These are phyloP conservation scores for Ailanthus altissimus DNA, from an alignment of 345 rosid species.

Conservation along the genomic window DNA sequence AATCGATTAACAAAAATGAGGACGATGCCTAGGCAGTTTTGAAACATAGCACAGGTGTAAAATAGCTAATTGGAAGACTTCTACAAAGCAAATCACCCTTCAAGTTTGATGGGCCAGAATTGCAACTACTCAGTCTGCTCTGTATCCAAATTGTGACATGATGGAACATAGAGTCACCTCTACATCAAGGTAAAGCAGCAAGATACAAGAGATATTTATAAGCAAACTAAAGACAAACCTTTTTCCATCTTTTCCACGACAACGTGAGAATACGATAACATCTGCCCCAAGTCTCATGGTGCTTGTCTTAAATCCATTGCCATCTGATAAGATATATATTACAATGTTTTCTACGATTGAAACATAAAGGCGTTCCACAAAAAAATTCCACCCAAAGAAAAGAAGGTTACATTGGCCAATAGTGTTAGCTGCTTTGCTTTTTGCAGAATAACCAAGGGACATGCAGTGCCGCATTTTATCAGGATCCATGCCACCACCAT, in stretches of 20 bases:
- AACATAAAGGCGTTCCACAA: neutral
- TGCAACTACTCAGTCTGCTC: neutral
- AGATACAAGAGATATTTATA: neutral
- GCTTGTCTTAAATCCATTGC: slow-evolving; percentile 97
- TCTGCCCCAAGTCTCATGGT: slow-evolving; percentile 99
- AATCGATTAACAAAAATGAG: too few species aligned
- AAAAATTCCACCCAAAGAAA: neutral
- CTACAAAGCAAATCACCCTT: too few species aligned
- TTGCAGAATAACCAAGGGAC: slow-evolving; percentile 92
- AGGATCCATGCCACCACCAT: slow-evolving; percentile 98
- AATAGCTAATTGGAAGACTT: too few species aligned
- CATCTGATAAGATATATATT: slow-evolving; percentile 51
- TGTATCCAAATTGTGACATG: neutral
- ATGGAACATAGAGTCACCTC: neutral
- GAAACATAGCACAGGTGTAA: too few species aligned
- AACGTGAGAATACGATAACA: slow-evolving; percentile 94
- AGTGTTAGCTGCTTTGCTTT: slow-evolving; percentile 79
- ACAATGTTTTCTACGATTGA: neutral
- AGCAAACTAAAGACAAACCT: slow-evolving; percentile 43
- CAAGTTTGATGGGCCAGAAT: neutral
- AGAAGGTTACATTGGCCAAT: slow-evolving; percentile 74
- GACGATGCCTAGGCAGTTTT: too few species aligned
- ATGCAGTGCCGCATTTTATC: slow-evolving; percentile 82
- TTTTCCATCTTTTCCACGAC: slow-evolving; percentile 61
- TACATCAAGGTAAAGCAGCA: neutral